Base-by-base conservation (phyloP, 805 yeast genomes). In the Trichomonascus vanleenenianus region DNA sequence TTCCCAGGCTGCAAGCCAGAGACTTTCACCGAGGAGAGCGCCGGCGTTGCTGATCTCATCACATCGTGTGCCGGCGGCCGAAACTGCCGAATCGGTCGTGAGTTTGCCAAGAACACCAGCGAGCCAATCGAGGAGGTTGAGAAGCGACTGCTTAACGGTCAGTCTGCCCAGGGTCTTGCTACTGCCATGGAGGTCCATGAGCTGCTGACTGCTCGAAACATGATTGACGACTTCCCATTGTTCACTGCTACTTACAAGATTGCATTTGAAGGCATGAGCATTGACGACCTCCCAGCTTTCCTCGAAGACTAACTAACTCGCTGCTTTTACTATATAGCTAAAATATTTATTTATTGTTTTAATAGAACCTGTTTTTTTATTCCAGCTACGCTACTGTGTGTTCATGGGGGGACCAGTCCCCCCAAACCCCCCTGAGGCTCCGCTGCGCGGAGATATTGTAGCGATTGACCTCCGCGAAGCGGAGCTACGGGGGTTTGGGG, bases 21-120 rank as follows among this genome's bases (percentile, higher is more conserved):
- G 48, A 93, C 98, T 22, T 89, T 89, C 67, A 85, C 95, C 52
- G 83, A 82, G 64, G 97, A 93, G 69, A 77, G 87, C 53, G 96
- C 96, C 18, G 98, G 98, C 69, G 97, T 93, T 47, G 98, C 98
- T 33, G 98, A 93, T 66, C 75, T 93, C 61, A 93, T 93, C 67
- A 93, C 98, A 45, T 88, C 98, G 14, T 93, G 98, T 71, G 78
- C 94, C 15, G 97, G 97, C 61, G 98, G 98, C 62, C 80, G 98
- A 72, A 93, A 93, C 70, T 95, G 85, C 57, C 78, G 83, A 64
- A 95, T 93, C 50, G 97, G 93, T 44, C 79, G 75, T 56, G 81
- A 77, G 65, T 83, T 86, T 85, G 91, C 95, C 48, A 48, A 54
- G 31, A n/a, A n/a, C n/a, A 74, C 88, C 50, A 83, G 83, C 50